Evolutionary conservation across 2,329 filamentous ascomycete species (phyloP), one percentile per base, ranked within the genome.

Genomic region (Penicillium sumatraense): DNA sequence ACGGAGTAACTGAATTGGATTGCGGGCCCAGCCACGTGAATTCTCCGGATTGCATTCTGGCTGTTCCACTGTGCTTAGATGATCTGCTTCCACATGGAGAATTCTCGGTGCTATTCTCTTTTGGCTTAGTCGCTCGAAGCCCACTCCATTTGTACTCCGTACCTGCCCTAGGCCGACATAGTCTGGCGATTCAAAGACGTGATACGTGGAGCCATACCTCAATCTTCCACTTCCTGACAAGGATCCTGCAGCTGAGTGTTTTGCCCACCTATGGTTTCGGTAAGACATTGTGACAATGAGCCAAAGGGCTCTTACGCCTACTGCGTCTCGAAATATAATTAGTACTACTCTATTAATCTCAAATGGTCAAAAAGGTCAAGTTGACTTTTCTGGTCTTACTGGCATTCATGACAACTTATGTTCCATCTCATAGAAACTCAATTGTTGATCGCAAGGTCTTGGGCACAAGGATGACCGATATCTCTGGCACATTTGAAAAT

Each of bases 11-110:
- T 41, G 14, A 24, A 41, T 44, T 23, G 3, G 33, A 14, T 42
- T 44, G 40, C 21, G 48, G 50, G 23, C 16, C 50, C 51, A 54
- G 51, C 54, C 56, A 59, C 58, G 60, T 57, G 61, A 61, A 56
- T 33, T 27, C 46, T 56, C 31, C 31, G 14, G 36, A 57, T 26
- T 48, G 21, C n/a, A 29, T 40, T 45, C 27, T 36, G n/a, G 16
- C 40, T 27, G 38, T 44, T 14, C 40, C 40, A 51, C 40, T 45
- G 49, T 44, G 40, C 23, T 46, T 31, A 54, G 46, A 53, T 47
- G 51, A 59, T 59, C 47, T 18, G 41, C 45, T 44, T 33, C 54
- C 49, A 47, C 14, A 56, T 49, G 57, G 61, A 48, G 53, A 53
- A 60, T 45, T 29, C 10, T 63, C 61, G 60, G 61, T 29, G 35